Percentiles rank a stretch among this genome's conserved stretches.
Evolutionary conservation across 306 rosid genomes (phyloP).

Genomic region (Betula pendula): DNA sequence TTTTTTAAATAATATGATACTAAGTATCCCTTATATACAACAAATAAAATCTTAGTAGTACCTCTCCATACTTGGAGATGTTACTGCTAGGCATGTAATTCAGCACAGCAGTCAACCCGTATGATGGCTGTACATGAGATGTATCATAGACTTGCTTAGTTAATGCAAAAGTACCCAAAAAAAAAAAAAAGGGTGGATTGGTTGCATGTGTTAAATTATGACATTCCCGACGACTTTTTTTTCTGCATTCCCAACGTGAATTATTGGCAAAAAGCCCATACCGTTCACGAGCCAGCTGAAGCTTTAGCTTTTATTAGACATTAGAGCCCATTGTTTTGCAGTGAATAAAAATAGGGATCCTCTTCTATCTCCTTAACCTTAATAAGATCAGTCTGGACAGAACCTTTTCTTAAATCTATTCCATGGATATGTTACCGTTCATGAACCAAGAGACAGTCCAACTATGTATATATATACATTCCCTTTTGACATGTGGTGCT

Average conservation of each 20-base stretch:
- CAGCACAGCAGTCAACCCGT: too few species aligned
- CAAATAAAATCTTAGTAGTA: too few species aligned
- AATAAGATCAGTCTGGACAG: not conserved
- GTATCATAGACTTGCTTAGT: too few species aligned
- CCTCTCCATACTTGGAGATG: too few species aligned
- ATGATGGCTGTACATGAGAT: too few species aligned
- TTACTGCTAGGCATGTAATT: too few species aligned
- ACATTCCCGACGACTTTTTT: slow-evolving; percentile 10
- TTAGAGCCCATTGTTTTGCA: slow-evolving; percentile 17
- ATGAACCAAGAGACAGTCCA: slow-evolving; percentile 21
- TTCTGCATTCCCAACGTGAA: slow-evolving; percentile 29
- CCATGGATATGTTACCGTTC: not conserved
- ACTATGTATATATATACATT: not conserved
- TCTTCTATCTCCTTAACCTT: not conserved
- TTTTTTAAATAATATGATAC: too few species aligned
- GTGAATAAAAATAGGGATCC: not conserved
- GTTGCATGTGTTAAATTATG: slow-evolving; percentile 10
- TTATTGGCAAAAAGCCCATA: slow-evolving; percentile 38
- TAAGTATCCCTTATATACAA: too few species aligned
- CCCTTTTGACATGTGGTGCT: slow-evolving; percentile 4
- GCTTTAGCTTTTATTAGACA: slow-evolving; percentile 10
- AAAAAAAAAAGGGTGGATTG: slow-evolving; percentile 15
- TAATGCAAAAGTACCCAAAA: not conserved
- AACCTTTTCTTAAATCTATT: not conserved
- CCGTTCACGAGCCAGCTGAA: slow-evolving; percentile 24